Base-by-base conservation (phyloP, 2,329 filamentous ascomycete genomes). In the Setomelanomma holmii region DNA sequence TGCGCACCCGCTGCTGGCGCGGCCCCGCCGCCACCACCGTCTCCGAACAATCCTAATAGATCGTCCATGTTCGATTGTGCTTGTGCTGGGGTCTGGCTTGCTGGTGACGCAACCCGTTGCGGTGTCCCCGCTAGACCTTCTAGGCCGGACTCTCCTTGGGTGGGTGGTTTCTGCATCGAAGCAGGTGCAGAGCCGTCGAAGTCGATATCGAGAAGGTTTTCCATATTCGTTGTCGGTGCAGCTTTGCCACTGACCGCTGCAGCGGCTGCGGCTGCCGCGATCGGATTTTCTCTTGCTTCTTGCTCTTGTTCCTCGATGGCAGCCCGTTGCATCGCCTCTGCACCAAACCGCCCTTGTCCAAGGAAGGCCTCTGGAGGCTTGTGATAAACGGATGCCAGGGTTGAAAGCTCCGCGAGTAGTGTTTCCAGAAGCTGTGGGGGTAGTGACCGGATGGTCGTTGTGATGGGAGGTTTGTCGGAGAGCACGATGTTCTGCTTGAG, bases 281-380 rank as follows among this genome's bases (percentile, higher is more conserved):
- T 91, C 1, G 95, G 93, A 73, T 98, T 97, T 66, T 98, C 95
- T 56, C 87, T 89, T 1, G 91, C 90, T 66, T 97, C 91, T 76
- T 98, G 87, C 60, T 90, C 86, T 80, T 96, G 92, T 79, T 99
- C 95, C 79, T 96, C 93, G 71, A 99, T 96, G 55, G 95, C 95
- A 44, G 93, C 93, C 62, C 89, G 89, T 76, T 98, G 95, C 69
- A 99, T 91, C 55, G 91, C 92, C 75, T 96, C 93, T 42, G 95
- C 93, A 33, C 93, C 95, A 64, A 91, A 97, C 39, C 93, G 88
- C 36, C 95, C 95, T 77, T 96, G 92, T 63, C 95, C 95, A 51
- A 99, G 89, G 76, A 99, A 99, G n/a, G 93, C 92, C 82, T 96
- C 91, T 39, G 95, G 93, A 7, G 93, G 93, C 79, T 96, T 98